Conservation (phyloP, 2,329 filamentous ascomycete genomes). For the Cladosporium velox region DNA sequence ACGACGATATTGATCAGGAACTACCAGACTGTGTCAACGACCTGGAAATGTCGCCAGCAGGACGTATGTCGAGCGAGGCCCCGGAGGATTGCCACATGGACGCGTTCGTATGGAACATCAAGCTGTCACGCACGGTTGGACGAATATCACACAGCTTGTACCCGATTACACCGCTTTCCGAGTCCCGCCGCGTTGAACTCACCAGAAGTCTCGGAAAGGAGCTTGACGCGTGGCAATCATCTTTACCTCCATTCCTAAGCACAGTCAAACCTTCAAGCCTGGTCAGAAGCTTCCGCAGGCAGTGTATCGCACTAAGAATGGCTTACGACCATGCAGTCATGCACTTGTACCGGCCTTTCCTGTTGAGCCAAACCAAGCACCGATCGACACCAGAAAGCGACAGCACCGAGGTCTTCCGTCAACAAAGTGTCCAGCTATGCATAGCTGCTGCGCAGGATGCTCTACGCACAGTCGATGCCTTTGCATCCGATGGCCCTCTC, state of each 20-base stretch:
- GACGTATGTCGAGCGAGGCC: constrained; percentile 25
- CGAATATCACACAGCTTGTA: constrained; percentile 38
- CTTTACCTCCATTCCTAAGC: constrained; percentile 48
- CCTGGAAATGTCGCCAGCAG: constrained; percentile 54
- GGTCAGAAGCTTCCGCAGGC: constrained; percentile 47
- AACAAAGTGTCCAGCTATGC: constrained; percentile 22
- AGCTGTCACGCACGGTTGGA: constrained; percentile 38
- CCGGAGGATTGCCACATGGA: constrained; percentile 49
- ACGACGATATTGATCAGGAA: constrained; percentile 65
- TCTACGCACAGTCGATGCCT: constrained; percentile 39
- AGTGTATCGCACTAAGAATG: constrained; percentile 37
- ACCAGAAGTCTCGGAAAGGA: constrained; percentile 44
- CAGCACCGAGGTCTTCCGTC: not conserved
- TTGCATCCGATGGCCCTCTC: constrained; percentile 41
- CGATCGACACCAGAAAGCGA: not conserved
- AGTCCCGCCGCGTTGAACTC: constrained; percentile 41
- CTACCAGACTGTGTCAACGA: constrained; percentile 59
- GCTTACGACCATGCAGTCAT: constrained; percentile 41
- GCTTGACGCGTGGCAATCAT: constrained; percentile 38
- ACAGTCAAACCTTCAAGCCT: constrained; percentile 47
- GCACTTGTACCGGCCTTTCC: constrained; percentile 39
- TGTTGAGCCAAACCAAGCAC: constrained; percentile 24
- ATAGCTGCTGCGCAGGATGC: constrained; percentile 20
- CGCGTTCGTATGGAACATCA: constrained; percentile 51
- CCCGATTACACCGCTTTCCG: constrained; percentile 37